Conservation (phyloP, 176 grass and related monocot species). For the Echinochloa phyllopogon region DNA sequence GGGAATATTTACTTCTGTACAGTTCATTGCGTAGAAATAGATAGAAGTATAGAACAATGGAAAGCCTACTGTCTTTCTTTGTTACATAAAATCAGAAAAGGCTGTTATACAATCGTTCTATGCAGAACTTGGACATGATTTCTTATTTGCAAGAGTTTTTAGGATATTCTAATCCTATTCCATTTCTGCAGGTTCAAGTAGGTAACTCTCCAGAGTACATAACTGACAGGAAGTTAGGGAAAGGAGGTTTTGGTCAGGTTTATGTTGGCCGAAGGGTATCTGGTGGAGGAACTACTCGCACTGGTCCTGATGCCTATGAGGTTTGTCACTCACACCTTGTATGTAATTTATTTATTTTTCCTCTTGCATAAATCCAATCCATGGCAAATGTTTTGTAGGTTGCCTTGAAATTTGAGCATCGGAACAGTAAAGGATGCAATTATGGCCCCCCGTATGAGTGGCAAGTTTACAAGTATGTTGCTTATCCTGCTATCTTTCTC, state of each 20-base stretch:
- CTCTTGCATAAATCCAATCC: conserved; percentile 29
- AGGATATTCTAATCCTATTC: conserved; percentile 34
- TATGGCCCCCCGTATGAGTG: conserved; percentile 96
- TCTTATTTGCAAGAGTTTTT: conserved; percentile 21
- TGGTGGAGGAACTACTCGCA: conserved; percentile 72
- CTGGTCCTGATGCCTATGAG: conserved; percentile 90
- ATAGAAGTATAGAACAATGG: conserved; percentile 11
- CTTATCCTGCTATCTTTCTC: conserved; percentile 18
- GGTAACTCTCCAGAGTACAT: conserved; percentile 91
- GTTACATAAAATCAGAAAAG: conserved; percentile 22
- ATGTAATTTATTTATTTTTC: conserved; percentile 23
- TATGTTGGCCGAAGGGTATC: conserved; percentile 93
- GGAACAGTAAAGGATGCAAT: conserved; percentile 90
- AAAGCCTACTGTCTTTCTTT: background rate
- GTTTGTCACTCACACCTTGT: conserved; percentile 48
- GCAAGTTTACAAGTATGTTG: conserved; percentile 91
- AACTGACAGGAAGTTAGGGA: conserved; percentile 91
- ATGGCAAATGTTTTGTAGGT: conserved; percentile 52
- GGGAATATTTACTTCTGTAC: conserved; percentile 12
- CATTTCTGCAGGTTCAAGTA: conserved; percentile 79
- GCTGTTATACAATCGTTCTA: conserved; percentile 4
- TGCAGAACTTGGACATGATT: background rate
- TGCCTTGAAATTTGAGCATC: conserved; percentile 88
- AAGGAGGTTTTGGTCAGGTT: conserved; percentile 99
- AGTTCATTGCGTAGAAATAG: conserved; percentile 8